Conservation (phyloP, 306 rosid species). For the Citrullus mucosospermus region DNA sequence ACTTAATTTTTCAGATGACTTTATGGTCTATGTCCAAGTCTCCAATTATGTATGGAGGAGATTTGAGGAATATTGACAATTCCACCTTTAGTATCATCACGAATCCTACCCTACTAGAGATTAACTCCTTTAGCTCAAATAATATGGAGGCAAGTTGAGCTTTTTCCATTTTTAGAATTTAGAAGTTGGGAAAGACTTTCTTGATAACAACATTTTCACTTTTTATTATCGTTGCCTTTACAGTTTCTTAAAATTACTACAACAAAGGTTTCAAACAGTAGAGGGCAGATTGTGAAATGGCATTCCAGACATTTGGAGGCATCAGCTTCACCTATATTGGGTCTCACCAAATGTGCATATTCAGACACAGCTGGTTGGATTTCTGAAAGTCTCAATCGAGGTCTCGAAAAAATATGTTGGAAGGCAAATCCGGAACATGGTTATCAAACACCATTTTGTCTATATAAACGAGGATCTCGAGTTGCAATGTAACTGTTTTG, state of each 20-base stretch:
- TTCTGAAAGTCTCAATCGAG: slow-evolving; percentile 30
- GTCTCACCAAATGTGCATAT: slow-evolving; percentile 50
- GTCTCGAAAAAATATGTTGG: slow-evolving; percentile 66
- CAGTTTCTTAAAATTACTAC: slow-evolving; percentile 55
- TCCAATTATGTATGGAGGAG: slow-evolving; percentile 97
- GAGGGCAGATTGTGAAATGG: slow-evolving; percentile 15
- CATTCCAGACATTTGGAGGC: slow-evolving; percentile 16
- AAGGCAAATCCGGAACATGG: slow-evolving; percentile 22
- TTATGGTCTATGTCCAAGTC: slow-evolving; percentile 89
- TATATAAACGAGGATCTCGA: slow-evolving; percentile 47
- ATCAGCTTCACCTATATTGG: slow-evolving; percentile 25
- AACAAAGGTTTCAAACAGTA: slow-evolving; percentile 5
- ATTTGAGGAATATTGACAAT: slow-evolving; percentile 55
- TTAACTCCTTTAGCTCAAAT: slow-evolving; percentile 55
- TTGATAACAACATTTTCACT: slow-evolving; percentile 1
- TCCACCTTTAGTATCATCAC: slow-evolving; percentile 40
- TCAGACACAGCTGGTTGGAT: slow-evolving; percentile 64
- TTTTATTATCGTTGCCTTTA: slow-evolving; percentile 15
- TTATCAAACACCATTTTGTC: slow-evolving; percentile 42
- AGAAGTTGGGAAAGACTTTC: neutral
- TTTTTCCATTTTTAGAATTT: neutral
- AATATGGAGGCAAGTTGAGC: slow-evolving; percentile 64
- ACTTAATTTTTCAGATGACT: slow-evolving; percentile 48
- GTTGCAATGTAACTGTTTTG: slow-evolving; percentile 37
- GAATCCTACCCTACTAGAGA: slow-evolving; percentile 64